Conservation (phyloP, 2,329 filamentous ascomycete species). For the Diaporthe ilicicola region DNA sequence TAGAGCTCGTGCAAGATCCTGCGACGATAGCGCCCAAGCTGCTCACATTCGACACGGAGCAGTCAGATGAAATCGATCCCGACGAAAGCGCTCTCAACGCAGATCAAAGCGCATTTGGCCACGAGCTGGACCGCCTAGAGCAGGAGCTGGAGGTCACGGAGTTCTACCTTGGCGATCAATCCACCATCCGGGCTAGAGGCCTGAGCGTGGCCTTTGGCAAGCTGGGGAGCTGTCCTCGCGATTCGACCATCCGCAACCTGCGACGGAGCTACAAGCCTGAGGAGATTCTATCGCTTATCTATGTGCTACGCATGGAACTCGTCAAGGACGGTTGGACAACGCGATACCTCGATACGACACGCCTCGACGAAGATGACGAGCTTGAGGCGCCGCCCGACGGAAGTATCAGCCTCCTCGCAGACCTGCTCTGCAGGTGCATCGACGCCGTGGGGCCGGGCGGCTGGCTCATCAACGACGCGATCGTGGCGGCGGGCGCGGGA, state of each 20-base stretch:
- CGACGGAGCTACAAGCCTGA: constrained; percentile 70
- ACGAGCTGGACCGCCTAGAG: constrained; percentile 68
- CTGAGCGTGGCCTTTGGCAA: constrained; percentile 75
- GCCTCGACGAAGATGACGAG: constrained; percentile 56
- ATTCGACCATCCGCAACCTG: constrained; percentile 68
- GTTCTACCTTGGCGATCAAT: constrained; percentile 71
- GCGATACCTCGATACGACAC: constrained; percentile 69
- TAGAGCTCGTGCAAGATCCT: constrained; percentile 65
- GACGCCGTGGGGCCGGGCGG: constrained; percentile 79
- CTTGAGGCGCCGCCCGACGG: constrained; percentile 67
- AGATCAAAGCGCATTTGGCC: constrained; percentile 51
- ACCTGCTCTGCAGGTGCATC: constrained; percentile 75
- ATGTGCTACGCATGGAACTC: constrained; percentile 76
- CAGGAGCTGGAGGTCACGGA: constrained; percentile 74
- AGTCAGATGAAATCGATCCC: constrained; percentile 39
- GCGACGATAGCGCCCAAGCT: constrained; percentile 40
- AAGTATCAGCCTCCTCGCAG: constrained; percentile 75
- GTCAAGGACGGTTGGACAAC: constrained; percentile 80
- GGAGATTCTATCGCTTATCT: constrained; percentile 76
- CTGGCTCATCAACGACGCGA: constrained; percentile 72
- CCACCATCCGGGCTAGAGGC: constrained; percentile 68
- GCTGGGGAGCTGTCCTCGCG: constrained; percentile 70
- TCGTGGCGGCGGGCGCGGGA: constrained; percentile 50
- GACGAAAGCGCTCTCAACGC: constrained; percentile 38
- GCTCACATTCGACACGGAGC: constrained; percentile 33